Percentiles rank a stretch among this genome's conserved stretches.
Conservation (phyloP, 164 flowering plant species). For the Kalanchoe fedtschenkoi region DNA sequence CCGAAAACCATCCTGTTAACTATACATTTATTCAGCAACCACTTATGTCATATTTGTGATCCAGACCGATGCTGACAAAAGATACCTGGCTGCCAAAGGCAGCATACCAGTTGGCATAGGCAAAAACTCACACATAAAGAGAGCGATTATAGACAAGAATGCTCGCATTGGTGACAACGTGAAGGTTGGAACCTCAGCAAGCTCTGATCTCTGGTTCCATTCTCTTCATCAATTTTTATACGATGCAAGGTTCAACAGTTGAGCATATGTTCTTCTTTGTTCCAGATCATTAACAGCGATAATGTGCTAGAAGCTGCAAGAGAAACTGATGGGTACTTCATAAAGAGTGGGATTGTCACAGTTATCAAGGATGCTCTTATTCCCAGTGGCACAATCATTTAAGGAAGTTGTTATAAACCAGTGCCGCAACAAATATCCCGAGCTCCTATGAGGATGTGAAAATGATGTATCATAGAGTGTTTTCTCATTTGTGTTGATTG, state of each 20-base stretch:
- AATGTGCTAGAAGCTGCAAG: constrained; percentile 53
- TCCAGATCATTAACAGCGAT: constrained; percentile 61
- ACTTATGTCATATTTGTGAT: neutral
- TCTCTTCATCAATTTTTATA: too few species aligned
- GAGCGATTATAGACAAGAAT: constrained; percentile 72
- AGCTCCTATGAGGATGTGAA: too few species aligned
- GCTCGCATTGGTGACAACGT: constrained; percentile 75
- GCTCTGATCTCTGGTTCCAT: neutral
- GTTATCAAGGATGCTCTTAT: constrained; percentile 50
- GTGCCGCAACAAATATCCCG: too few species aligned
- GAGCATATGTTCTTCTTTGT: neutral
- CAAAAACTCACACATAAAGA: constrained; percentile 46
- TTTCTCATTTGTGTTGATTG: too few species aligned
- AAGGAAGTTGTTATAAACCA: too few species aligned
- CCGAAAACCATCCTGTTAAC: neutral
- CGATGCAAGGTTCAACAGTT: neutral
- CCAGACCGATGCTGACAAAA: constrained; percentile 8
- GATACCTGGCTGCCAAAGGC: constrained; percentile 14
- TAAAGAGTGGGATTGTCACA: constrained; percentile 55
- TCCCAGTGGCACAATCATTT: constrained; percentile 45
- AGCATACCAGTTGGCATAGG: constrained; percentile 66
- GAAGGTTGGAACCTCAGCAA: constrained; percentile 26
- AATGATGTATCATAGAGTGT: too few species aligned
- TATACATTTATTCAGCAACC: neutral
- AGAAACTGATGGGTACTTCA: constrained; percentile 46